Evolutionary conservation across 1,139 yeast genomes (phyloP).

Genomic region (Sugiyamaella paludigena): DNA sequence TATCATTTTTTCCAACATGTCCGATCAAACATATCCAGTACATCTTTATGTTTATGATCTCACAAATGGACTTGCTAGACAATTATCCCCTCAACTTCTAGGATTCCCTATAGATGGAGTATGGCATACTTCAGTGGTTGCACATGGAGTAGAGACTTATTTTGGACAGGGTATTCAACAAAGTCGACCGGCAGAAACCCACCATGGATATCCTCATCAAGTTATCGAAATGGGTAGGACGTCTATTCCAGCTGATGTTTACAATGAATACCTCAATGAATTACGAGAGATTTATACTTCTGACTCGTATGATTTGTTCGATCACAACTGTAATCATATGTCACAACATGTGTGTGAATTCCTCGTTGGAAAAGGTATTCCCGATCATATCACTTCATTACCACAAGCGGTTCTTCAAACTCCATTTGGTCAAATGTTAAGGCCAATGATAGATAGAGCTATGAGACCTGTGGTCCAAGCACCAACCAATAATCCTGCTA

Average conservation of each 20-base stretch:
- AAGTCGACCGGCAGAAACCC: conserved; percentile 51
- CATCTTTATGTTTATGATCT: conserved; percentile 65
- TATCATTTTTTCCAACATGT: too few species aligned
- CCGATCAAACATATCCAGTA: conserved; percentile 36
- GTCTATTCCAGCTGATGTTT: conserved; percentile 49
- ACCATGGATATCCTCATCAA: conserved; percentile 58
- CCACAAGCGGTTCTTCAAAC: conserved; percentile 58
- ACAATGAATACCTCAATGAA: conserved; percentile 54
- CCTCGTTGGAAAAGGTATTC: conserved; percentile 55
- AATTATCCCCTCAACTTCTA: conserved; percentile 32
- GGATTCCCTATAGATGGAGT: conserved; percentile 53
- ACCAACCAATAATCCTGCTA: conserved; percentile 18
- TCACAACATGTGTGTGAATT: conserved; percentile 58
- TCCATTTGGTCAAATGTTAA: conserved; percentile 56
- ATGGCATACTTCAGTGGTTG: conserved; percentile 65
- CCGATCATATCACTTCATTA: conserved; percentile 47
- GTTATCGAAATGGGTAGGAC: conserved; percentile 57
- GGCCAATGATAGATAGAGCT: conserved; percentile 37
- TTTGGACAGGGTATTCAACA: conserved; percentile 60
- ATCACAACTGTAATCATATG: conserved; percentile 70
- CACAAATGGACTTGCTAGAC: conserved; percentile 47
- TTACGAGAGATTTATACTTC: conserved; percentile 49
- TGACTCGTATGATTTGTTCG: conserved; percentile 54
- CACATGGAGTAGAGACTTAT: conserved; percentile 54
- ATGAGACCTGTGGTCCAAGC: conserved; percentile 24